Conservation (phyloP, 306 rosid species). For the Elaeagnus macrophylla region DNA sequence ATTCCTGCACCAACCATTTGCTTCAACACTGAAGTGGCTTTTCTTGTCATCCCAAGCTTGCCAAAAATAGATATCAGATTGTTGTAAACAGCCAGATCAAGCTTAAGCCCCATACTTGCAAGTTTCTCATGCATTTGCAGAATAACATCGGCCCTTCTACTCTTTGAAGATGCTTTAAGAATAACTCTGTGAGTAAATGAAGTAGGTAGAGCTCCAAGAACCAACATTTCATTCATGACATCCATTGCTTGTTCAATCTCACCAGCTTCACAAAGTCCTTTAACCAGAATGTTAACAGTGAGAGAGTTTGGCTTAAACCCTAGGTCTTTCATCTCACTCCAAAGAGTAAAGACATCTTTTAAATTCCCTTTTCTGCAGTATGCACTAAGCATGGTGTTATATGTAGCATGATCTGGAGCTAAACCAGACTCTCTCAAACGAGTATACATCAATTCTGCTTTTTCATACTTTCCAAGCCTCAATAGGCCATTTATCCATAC, state of each 20-base stretch:
- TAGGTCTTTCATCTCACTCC: conserved; percentile 72
- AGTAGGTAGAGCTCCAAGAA: conserved; percentile 41
- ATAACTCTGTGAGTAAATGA: conserved; percentile 45
- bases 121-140: conserved; percentile 58
- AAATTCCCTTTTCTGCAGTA: conserved; percentile 49
- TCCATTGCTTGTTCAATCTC: conserved; percentile 49
- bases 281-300: conserved; percentile 53
- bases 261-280: conserved; percentile 57
- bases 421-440: conserved; percentile 62
- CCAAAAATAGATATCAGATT: conserved; percentile 58
- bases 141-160: conserved; percentile 47
- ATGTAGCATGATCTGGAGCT: conserved; percentile 68
- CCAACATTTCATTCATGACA: conserved; percentile 51
- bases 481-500: conserved; percentile 65
- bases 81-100: conserved; percentile 46
- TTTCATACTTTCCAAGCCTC: conserved; percentile 62
- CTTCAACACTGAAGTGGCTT: conserved; percentile 51
- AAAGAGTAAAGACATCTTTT: conserved; percentile 48
- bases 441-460: conserved; percentile 39
- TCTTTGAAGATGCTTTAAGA: conserved; percentile 54
- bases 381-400: conserved; percentile 60
- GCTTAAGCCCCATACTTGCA: conserved; percentile 53
- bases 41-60: conserved; percentile 73
- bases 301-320: conserved; percentile 46
- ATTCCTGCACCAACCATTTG: conserved; percentile 54